Evolutionary conservation across 371 early-diverging fungal species (phyloP).

Genomic region (Apophysomyces trapeziformis): DNA sequence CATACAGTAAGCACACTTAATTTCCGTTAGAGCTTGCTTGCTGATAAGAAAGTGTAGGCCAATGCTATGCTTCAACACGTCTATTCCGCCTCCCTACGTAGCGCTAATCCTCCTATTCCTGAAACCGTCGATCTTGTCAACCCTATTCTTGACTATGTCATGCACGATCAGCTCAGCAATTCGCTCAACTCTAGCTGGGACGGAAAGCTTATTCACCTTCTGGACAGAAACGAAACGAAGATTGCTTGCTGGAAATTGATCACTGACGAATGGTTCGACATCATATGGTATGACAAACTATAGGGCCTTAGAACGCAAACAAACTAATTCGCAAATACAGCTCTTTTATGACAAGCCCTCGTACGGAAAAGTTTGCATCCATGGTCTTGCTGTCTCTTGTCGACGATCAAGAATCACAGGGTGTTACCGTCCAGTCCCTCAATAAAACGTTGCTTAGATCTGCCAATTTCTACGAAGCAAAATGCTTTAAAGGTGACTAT

Average conservation of each 20-base stretch:
- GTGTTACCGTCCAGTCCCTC: slow-evolving; percentile 33
- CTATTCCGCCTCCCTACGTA: slow-evolving; percentile 25
- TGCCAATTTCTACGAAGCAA: slow-evolving; percentile 63
- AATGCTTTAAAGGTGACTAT: slow-evolving; percentile 48
- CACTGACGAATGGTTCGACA: slow-evolving; percentile 62
- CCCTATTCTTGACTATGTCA: slow-evolving; percentile 30
- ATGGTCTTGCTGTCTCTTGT: slow-evolving; percentile 28
- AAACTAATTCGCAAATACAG: slow-evolving; percentile 20
- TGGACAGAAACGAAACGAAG: slow-evolving; percentile 29
- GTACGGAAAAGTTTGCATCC: slow-evolving; percentile 19
- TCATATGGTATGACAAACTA: slow-evolving; percentile 35
- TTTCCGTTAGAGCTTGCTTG: not conserved
- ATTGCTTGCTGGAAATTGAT: slow-evolving; percentile 61
- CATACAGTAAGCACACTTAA: slow-evolving; percentile 16
- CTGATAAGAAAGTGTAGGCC: slow-evolving; percentile 21
- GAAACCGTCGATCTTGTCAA: slow-evolving; percentile 22
- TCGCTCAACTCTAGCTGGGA: slow-evolving; percentile 37
- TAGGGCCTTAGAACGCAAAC: not conserved
- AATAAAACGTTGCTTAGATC: slow-evolving; percentile 50
- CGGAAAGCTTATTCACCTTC: slow-evolving; percentile 40
- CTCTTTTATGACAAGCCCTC: slow-evolving; percentile 27
- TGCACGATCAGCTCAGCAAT: slow-evolving; percentile 6
- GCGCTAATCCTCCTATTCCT: not conserved
- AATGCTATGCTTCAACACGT: slow-evolving; percentile 42
- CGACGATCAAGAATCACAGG: slow-evolving; percentile 3